A percentile compares a stretch with the other conserved stretches of the same genome.
phyloP scores from a whole-genome alignment of 768 basidiomycete species.

The Macrolepiota albuminosa region DNA sequence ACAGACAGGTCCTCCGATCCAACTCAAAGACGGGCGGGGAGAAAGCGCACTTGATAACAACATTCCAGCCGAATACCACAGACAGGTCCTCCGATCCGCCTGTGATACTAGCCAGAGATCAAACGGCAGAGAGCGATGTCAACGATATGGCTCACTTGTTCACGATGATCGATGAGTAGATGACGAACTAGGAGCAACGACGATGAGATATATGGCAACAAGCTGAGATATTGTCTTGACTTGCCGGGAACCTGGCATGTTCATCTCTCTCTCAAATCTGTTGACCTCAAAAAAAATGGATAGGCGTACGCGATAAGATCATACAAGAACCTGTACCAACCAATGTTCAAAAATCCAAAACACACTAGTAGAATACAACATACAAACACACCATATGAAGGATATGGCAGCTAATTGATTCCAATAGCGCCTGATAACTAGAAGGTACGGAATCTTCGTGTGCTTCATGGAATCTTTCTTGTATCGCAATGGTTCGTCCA shows the following conservation, averaged over 20 bases:
- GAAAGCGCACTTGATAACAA: slow-evolving; percentile 67
- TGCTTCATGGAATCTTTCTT: slow-evolving; percentile 76
- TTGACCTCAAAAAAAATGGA: not conserved
- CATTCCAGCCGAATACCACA: slow-evolving; percentile 79
- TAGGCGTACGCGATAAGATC: slow-evolving; percentile 66
- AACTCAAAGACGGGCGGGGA: not conserved
- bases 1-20: too few relatives aligned
- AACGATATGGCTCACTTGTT: slow-evolving; percentile 38
- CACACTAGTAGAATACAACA: not conserved
- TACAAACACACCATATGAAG: slow-evolving; percentile 53
- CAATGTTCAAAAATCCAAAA: not conserved
- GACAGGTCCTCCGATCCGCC: slow-evolving; percentile 45
- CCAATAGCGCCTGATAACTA: slow-evolving; percentile 81
- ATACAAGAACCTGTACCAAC: slow-evolving; percentile 57
- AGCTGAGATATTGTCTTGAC: slow-evolving; percentile 16
- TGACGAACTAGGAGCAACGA: slow-evolving; percentile 47
- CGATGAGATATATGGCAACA: not conserved
- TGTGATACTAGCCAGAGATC: slow-evolving; percentile 43
- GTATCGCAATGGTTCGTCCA: slow-evolving; percentile 74
- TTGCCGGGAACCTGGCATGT: slow-evolving; percentile 51
- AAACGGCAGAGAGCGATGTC: not conserved
- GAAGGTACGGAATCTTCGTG: slow-evolving; percentile 64
- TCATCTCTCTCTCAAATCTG: not conserved
- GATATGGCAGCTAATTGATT: slow-evolving; percentile 64
- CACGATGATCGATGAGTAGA: slow-evolving; percentile 76